These are phyloP conservation scores for Clarireedia paspali DNA, from an alignment of 2,329 filamentous ascomycete genomes.

Conservation along the genomic window DNA sequence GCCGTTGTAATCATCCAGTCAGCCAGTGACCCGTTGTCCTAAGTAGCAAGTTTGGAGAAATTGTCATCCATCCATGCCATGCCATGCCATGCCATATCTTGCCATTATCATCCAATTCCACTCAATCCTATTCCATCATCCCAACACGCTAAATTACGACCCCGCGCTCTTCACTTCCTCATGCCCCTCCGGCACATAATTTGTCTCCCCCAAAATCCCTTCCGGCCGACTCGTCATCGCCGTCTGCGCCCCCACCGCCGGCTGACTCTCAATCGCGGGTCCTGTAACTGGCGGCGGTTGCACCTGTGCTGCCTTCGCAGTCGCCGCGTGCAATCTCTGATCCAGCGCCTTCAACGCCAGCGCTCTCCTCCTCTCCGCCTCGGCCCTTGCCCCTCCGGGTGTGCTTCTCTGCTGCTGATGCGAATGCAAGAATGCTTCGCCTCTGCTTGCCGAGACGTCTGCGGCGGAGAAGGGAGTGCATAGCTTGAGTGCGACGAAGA, in stretches of 20 bases:
- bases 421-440: constrained; percentile 45
- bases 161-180: constrained; percentile 8
- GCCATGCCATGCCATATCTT: too few species aligned
- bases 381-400: constrained; percentile 69
- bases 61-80: not conserved
- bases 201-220: constrained; percentile 58
- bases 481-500: constrained; percentile 67
- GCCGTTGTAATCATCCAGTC: too few species aligned
- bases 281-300: constrained; percentile 36
- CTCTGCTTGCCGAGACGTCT: constrained; percentile 68
- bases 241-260: constrained; percentile 45
- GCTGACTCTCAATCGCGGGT: constrained; percentile 50
- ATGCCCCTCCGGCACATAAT: constrained; percentile 59
- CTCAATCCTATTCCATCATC: not conserved
- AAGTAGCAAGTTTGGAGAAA: not conserved
- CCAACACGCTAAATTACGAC: not conserved
- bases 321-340: constrained; percentile 82
- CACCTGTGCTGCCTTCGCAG: constrained; percentile 35
- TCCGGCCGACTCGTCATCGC: constrained; percentile 27
- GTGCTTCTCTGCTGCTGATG: constrained; percentile 33
- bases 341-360: constrained; percentile 87
- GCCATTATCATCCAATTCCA: not conserved
- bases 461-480: constrained; percentile 81
- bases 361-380: constrained; percentile 83
- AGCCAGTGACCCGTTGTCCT: too few species aligned